A percentile compares a stretch with the other conserved stretches of the same genome.
Conservation (phyloP, 1,284 basidiomycete genomes). For the Puccinia triticina region DNA sequence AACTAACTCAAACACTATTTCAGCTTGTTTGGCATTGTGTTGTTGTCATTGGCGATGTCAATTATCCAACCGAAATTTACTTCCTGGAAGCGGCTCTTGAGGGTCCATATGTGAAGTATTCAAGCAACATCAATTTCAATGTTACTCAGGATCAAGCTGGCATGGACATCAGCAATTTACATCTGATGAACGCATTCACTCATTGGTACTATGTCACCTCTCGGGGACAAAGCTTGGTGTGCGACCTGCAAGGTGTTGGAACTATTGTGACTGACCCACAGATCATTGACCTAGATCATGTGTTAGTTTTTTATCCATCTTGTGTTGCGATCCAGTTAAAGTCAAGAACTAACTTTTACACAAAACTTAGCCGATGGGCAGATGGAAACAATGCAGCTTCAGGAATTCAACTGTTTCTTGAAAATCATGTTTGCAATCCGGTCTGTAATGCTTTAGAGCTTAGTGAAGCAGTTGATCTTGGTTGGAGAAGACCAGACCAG, state of each 20-base stretch:
- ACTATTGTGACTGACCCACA: neutral
- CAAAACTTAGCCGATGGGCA: neutral
- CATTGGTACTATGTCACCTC: conserved; percentile 12
- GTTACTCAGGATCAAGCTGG: neutral
- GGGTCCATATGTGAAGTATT: neutral
- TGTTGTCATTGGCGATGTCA: neutral
- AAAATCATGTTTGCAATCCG: neutral
- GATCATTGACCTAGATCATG: neutral
- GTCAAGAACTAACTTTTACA: no score
- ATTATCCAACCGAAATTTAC: neutral
- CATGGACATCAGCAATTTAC: neutral
- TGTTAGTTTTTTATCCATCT: neutral
- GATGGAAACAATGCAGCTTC: neutral
- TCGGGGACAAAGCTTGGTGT: neutral
- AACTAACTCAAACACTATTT: neutral
- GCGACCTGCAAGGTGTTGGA: neutral
- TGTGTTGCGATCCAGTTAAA: no score
- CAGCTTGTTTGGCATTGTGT: neutral
- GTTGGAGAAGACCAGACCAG: no score
- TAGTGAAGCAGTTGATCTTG: no score
- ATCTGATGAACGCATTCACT: neutral
- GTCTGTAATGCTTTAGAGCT: neutral
- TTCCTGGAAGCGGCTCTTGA: neutral
- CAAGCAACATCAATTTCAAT: neutral
- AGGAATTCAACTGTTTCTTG: neutral